Base-by-base conservation (phyloP, 805 yeast species). In the Cyberlindnera saturnus region DNA sequence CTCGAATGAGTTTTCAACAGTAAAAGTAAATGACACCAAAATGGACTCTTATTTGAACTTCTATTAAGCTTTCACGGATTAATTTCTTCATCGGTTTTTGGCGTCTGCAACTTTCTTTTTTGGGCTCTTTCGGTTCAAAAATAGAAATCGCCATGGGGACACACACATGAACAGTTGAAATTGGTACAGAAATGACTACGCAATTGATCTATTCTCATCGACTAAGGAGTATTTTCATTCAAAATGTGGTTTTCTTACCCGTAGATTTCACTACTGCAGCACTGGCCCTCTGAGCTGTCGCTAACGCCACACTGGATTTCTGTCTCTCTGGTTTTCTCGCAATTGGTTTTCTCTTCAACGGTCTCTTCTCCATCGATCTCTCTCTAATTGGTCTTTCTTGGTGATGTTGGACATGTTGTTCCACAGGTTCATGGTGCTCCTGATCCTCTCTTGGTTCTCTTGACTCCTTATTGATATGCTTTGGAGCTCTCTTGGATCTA, bases 201-300 rank as follows among this genome's bases (percentile, higher is more conserved):
- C 5, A 23, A 23, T 23, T 23, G 28, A 23, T 5, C 28, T 6
- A 23, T 10, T 23, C 4, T 10, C 28, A 23, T 10, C 4, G 3
- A 23, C 4, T 23, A 23, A 23, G 2, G 4, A 23, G 11, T 9
- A 10, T 23, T 23, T 9, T 23, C 6, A 23, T 16, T 13, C 28
- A 35, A 58, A 58, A 58, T 3, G 52, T 82, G 34, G 75, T 71
- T 62, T 89, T 91, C 66, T 86, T 90, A 62, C 98, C 98, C n/a
- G 81, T 71, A 1, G 96, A 84, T 39, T 86, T 79, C 26, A 89
- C 95, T 59, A 91, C 86, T 6, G 95, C 90, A 16, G 88, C 87
- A 56, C 86, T 82, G 8, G 81, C 95, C 68, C 98, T 80, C 66
- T 77, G 95, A 3, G 98, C 96, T 14, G 71, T 71, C 2, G 96